Base-by-base conservation (phyloP, 495 filamentous ascomycete genomes). In the Penicillium desertorum region DNA sequence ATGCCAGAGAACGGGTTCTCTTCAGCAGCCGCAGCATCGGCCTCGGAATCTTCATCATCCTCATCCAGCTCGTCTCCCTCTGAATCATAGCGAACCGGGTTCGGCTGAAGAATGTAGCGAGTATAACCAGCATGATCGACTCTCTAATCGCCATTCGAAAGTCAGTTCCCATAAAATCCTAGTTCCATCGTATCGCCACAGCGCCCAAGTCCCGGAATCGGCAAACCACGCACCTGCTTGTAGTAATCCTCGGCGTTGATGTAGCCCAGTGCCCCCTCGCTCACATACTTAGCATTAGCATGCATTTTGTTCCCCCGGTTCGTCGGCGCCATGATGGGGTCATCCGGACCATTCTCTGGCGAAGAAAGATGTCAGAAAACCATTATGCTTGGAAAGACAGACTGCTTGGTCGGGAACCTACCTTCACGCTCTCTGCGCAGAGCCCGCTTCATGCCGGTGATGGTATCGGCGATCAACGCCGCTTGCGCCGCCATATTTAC, bases 221-320 rank as follows among this genome's bases (percentile, higher is more conserved):
- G 29, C 37, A 60, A 47, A 61, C n/a, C 36, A 65, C 81, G 56
- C 65, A 93, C 92, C 83, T 90, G 88, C 71, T 88, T 94, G 78
- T 96, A 96, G n/a, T 86, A 81, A 20, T 85, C 81, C 22, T 89
- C 86, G 2, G 89, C 86, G 46, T 81, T 82, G 2, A 88, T 77
- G 45, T 83, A 81, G 30, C 88, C 84, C 58, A 94, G 72, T 45
- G 86, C 84, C 41, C 90, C 90, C 66, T 90, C 83, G 54, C 86
- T 87, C 43, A 95, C 84, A 72, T 88, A 90, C 68, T 84, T 81
- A 42, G 92, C 86, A 66, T 89, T 89, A 64, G 82, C 88, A 72
- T 89, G 89, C 56, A 98, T 81, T 69, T 96, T 99, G 70, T 96
- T 89, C 45, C 90, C 91, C 64, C 93, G 89, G 71, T 96, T 98